Percentiles rank a stretch among this genome's conserved stretches.
phyloP scores from a whole-genome alignment of 192 early-diverging fungal genomes.

The Coemansia sp. region DNA sequence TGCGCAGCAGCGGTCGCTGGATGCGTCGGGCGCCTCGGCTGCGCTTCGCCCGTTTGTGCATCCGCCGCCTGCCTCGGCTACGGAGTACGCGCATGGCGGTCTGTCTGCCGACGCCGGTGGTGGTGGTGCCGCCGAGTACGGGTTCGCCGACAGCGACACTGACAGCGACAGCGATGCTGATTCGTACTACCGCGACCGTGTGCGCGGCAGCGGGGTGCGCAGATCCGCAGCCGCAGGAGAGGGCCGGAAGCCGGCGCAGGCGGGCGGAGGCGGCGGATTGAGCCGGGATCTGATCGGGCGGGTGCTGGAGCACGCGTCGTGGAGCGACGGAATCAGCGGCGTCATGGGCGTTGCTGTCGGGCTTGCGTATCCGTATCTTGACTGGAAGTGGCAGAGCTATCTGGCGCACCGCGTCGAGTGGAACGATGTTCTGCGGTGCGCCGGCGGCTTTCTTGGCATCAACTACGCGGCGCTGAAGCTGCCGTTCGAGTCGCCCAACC shows the following conservation, averaged over 20 bases:
- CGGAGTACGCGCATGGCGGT: background rate
- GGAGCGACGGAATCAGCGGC: conserved; percentile 39
- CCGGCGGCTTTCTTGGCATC: conserved; percentile 49
- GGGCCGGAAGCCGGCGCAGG: background rate
- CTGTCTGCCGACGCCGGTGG: background rate
- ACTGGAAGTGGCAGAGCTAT: conserved; percentile 42
- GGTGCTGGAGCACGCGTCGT: conserved; percentile 33
- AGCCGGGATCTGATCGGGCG: conserved; percentile 40
- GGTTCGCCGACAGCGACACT: conserved; percentile 22
- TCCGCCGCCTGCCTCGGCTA: background rate
- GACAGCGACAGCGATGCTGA: conserved; percentile 7
- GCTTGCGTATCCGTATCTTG: conserved; percentile 42
- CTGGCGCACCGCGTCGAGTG: conserved; percentile 19
- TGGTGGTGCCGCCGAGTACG: conserved; percentile 18
- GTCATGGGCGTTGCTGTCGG: conserved; percentile 40
- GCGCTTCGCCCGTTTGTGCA: background rate
- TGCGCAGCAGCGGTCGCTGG: conserved; percentile 27
- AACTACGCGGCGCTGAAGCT: conserved; percentile 54
- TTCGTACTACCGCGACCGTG: background rate
- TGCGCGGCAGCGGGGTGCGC: conserved; percentile 5
- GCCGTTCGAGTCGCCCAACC: conserved; percentile 45
- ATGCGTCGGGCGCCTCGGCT: background rate
- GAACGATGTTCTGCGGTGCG: conserved; percentile 49
- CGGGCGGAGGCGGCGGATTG: conserved; percentile 18
- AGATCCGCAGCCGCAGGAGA: background rate